Base-by-base conservation (phyloP, 768 basidiomycete genomes). In the Termitomyces sp. region DNA sequence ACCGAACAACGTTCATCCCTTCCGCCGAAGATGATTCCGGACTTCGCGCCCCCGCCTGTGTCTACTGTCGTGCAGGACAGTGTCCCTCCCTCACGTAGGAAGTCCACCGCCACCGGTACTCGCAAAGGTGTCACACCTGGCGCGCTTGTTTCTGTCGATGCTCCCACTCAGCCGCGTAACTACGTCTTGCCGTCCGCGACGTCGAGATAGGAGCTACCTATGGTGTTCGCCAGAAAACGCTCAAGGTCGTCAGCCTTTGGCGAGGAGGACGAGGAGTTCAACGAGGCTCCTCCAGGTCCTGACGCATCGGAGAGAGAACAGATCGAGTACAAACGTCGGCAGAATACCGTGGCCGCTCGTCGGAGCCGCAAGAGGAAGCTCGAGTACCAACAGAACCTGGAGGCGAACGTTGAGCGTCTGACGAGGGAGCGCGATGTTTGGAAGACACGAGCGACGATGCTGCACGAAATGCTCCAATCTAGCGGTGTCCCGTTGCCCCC, bases 311-410 rank as follows among this genome's bases (percentile, higher is more conserved):
- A 84, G 70, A 69, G 77, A 60, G 82, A 87, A 63, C 85, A 85
- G 62, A 91, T 92, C 63, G 88, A 87, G 71, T 81, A 79, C 54
- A 93, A 93, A 78, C 81, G 92, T 48, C 80, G 87, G 6, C 85
- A 87, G 71, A 93, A 93, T 67, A 91, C 90, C 5, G 69, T 92
- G 7, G 91, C 92, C 0, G 92, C 92, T 20, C 79, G 92, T 4
- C 80, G 88, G 49, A 86, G 83, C 64, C 78, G 91, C 12, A 83
- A 84, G 79, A 79, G 91, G 49, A 93, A 92, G 78, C 71, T 87
- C 39, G 80, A 85, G 72, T 81, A 89, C 63, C 82, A 89, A 67
- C 78, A 81, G 58, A 77, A 79, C 57, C 69, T 93, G 45, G 85
- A 89, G 75, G 69, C 75, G 9, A 72, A 63, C n/a, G 67, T 82